Evolutionary conservation across 306 rosid species (phyloP), one percentile per base, ranked within the genome.

Genomic region (Mimosa bimucronata): DNA sequence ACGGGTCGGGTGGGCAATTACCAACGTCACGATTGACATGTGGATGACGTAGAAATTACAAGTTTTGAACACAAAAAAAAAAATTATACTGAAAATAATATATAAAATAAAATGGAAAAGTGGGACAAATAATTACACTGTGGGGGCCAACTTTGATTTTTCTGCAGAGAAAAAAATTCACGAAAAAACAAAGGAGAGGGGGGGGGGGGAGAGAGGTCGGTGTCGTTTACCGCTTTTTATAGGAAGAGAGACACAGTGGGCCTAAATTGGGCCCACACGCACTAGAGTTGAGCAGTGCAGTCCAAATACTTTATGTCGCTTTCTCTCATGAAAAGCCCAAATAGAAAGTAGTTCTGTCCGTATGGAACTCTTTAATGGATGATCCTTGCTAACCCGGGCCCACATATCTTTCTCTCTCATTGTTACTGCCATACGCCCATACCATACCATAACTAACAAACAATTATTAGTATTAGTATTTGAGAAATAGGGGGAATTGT

Each of bases 251-350:
- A 50, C 83, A 85, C 29, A 64, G 80, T 80, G 90, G 89, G 89
- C 88, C 91, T 26, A 0, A 3, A 8, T 0, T 18, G 81, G 88
- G 79, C 88, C 89, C 87, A 83, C 41, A 21, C 21, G 7, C 88
- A 76, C 84, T 81, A 57, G 61, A 64, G 65, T 71, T 50, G 60
- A 74, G 64, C 11, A 86, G 66, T n/a, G 84, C 44, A 70, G 86
- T 88, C 92, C 90, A 86, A 85, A 84, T 85, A 75, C 86, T 86
- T 87, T 87, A 82, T 77, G 85, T 89, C 87, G 9, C 69, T 86
- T 4, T 91, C 90, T 79, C 57, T 46, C 77, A 16, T 48, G 79
- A 83, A 88, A 76, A 75, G 87, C 85, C 88, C 88, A 76, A 85
- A 77, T 76, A 61, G 70, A 81, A 76, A 77, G 62, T 83, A 79